Conservation (phyloP, 192 early-diverging fungal species). For the Coemansia sp. region DNA sequence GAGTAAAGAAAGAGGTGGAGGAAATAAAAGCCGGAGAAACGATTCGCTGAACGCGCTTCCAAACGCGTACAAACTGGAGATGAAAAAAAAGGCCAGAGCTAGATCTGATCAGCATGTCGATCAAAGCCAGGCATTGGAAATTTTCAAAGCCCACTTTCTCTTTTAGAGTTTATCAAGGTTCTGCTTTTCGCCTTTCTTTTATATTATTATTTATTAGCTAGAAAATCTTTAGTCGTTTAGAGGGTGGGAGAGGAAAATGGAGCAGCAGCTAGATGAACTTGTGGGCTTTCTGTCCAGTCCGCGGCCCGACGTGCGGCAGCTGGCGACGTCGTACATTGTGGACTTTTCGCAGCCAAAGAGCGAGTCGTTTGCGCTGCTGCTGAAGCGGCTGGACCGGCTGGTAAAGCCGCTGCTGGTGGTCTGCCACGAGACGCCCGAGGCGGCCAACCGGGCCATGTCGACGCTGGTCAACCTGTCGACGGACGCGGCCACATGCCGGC, state of each 20-base stretch:
- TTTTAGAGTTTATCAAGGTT: too few relatives aligned
- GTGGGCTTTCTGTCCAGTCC: constrained; percentile 69
- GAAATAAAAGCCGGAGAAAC: too few relatives aligned
- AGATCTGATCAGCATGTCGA: neutral
- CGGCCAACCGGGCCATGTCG: constrained; percentile 77
- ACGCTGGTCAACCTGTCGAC: constrained; percentile 81
- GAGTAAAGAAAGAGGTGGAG: too few relatives aligned
- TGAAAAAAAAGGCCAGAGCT: neutral
- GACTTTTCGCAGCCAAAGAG: constrained; percentile 61
- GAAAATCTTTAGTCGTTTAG: too few relatives aligned
- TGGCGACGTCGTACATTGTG: constrained; percentile 73
- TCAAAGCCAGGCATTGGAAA: neutral
- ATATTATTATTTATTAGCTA: too few relatives aligned
- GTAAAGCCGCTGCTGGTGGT: constrained; percentile 66
- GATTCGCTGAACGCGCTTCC: too few relatives aligned
- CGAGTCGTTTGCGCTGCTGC: constrained; percentile 57
- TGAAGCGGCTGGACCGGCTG: constrained; percentile 58
- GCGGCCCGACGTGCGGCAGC: constrained; percentile 74
- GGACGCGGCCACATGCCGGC: constrained; percentile 56
- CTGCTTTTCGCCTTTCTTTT: too few relatives aligned
- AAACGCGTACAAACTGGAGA: neutral
- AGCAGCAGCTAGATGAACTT: constrained; percentile 55
- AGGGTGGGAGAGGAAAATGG: constrained; percentile 41
- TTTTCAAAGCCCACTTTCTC: too few relatives aligned
- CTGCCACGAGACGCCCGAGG: constrained; percentile 66